Conservation (phyloP, 345 rosid species). For the Gossypioides kirkii region DNA sequence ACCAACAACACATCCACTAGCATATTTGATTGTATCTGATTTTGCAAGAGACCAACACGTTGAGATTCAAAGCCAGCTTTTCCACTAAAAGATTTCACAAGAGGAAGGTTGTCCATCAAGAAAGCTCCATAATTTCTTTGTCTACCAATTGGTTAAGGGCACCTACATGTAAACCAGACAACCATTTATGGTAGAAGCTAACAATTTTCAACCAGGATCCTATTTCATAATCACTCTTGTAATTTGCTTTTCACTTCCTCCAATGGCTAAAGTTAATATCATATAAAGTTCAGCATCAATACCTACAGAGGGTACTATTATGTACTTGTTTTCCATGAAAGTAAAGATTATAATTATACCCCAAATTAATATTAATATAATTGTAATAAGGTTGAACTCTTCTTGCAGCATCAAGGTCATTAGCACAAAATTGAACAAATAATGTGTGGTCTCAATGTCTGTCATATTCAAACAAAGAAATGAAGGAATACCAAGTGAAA, state of each 20-base stretch:
- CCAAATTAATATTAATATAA: conserved; percentile 85
- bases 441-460: conserved; percentile 41
- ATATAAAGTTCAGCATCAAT: neutral
- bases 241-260: neutral
- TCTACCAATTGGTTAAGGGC: conserved; percentile 46
- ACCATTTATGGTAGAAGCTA: neutral
- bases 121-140: conserved; percentile 93
- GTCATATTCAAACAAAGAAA: no score
- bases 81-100: conserved; percentile 70
- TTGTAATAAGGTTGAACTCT: conserved; percentile 74
- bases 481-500: no score
- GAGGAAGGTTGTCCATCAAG: conserved; percentile 87
- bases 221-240: neutral
- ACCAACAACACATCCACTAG: conserved; percentile 57
- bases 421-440: conserved; percentile 93
- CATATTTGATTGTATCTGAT: conserved; percentile 79
- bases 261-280: neutral
- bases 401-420: conserved; percentile 83
- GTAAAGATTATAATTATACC: conserved; percentile 34
- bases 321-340: neutral
- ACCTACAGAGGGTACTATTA: neutral
- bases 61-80: conserved; percentile 54
- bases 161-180: conserved; percentile 33
- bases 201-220: neutral
- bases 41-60: conserved; percentile 81